Base-by-base conservation (phyloP, 768 basidiomycete genomes). In the Tylopilus sp. region DNA sequence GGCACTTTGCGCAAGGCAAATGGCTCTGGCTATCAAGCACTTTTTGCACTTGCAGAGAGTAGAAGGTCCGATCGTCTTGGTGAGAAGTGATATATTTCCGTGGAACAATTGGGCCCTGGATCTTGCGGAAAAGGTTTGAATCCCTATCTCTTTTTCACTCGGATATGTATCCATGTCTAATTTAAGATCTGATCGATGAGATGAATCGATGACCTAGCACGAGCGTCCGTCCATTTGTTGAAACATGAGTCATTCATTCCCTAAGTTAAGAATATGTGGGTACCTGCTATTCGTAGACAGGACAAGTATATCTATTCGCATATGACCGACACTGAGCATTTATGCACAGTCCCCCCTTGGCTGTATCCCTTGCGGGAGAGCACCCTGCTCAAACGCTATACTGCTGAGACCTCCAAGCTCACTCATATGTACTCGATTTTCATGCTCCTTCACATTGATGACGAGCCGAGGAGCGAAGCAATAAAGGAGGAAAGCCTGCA, bases 391-490 rank as follows among this genome's bases (percentile, higher is more conserved):
- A 17, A 31, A 4, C 21, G n/a, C 41, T 1, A 50, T 23, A 17
- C 38, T n/a, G 30, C 11, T 6, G 6, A 47, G 36, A 2, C 21
- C 47, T 22, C 18, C 39, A 3, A 50, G 30, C 12, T 17, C 40
- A 12, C 51, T 57, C 56, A 44, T 45, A 21, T 51, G 50, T 2
- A 50, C 59, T 43, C 52, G 55, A 26, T 55, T 55, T 22, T 50
- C 13, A 17, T 48, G 20, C 33, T 50, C 3, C 39, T 40, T 58
- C 20, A 61, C 11, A 23, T 62, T 62, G 35, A 59, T 44, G 36
- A 62, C 54, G 20, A 62, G 39, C 7, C 61, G 52, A 22, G 57
- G 61, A 3, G 55, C 50, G 9, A 61, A 58, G 12, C 54, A 61
- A 25, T 23, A 62, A 10, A 40, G 48, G 28, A 62, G 51, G 30